Percentiles rank a stretch among this genome's conserved stretches.
Conservation (phyloP, 2,329 filamentous ascomycete species). For the Aureobasidium sp. region DNA sequence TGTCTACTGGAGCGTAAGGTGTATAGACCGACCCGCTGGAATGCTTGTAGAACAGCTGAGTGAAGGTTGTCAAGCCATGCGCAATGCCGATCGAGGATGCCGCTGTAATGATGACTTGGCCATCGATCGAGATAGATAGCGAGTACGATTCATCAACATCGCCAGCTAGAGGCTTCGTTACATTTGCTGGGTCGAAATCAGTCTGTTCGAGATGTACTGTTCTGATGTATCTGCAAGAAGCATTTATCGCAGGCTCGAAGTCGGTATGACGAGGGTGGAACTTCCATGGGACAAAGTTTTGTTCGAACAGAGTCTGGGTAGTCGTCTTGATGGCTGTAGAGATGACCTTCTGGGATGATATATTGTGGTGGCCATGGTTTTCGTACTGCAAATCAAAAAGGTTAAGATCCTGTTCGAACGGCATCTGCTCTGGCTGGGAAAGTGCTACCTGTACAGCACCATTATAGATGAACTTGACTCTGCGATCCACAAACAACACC, state of each 20-base stretch:
- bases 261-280: conserved; percentile 55
- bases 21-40: conserved; percentile 56
- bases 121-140: conserved; percentile 49
- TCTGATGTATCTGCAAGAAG: conserved; percentile 43
- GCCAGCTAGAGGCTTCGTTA: conserved; percentile 53
- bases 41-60: conserved; percentile 70
- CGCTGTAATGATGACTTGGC: conserved; percentile 54
- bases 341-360: conserved; percentile 31
- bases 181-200: conserved; percentile 41
- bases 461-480: conserved; percentile 31
- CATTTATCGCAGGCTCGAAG: conserved; percentile 50
- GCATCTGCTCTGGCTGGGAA: background rate
- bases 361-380: background rate
- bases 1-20: conserved; percentile 57
- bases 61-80: conserved; percentile 65
- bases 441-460: conserved; percentile 22
- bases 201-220: conserved; percentile 56
- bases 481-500: conserved; percentile 32
- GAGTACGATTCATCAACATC: conserved; percentile 69
- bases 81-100: conserved; percentile 60
- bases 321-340: conserved; percentile 44
- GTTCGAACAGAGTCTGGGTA: conserved; percentile 53
- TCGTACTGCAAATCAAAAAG: conserved; percentile 5
- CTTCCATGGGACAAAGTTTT: conserved; percentile 70
- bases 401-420: conserved; percentile 12